Percentiles rank a stretch among this genome's conserved stretches.
phyloP scores from a whole-genome alignment of 1,139 yeast species.

The Kodamaea sp. region DNA sequence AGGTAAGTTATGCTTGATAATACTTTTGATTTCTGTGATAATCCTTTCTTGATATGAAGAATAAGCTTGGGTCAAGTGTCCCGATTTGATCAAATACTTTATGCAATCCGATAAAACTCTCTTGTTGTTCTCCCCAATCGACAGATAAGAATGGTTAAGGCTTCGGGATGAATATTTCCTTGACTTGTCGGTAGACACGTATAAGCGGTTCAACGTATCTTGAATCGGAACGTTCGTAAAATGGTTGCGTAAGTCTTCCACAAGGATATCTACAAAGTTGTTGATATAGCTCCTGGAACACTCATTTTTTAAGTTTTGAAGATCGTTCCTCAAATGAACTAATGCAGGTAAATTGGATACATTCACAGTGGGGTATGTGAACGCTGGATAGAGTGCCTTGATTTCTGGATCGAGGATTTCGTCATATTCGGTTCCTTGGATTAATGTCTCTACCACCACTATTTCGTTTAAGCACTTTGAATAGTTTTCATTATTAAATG shows the following conservation, averaged over 20 bases:
- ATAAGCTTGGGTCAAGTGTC: constrained; percentile 65
- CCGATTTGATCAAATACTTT: constrained; percentile 60
- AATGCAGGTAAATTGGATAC: constrained; percentile 62
- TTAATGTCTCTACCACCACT: constrained; percentile 55
- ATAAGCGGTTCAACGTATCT: constrained; percentile 57
- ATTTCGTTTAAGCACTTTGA: constrained; percentile 52
- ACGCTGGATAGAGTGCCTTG: constrained; percentile 34
- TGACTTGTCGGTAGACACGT: constrained; percentile 26
- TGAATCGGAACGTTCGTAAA: constrained; percentile 47
- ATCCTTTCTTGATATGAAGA: constrained; percentile 66
- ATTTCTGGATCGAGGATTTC: constrained; percentile 24
- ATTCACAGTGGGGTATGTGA: constrained; percentile 54
- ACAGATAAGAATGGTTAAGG: constrained; percentile 31
- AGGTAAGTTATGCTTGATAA: constrained; percentile 69
- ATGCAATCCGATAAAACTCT: constrained; percentile 46
- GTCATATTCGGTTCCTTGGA: constrained; percentile 49
- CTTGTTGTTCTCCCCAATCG: constrained; percentile 37
- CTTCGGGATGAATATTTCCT: constrained; percentile 20
- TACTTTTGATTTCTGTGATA: constrained; percentile 67
- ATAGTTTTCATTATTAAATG: constrained; percentile 44
- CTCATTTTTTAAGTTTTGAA: constrained; percentile 48
- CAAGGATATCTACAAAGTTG: constrained; percentile 53
- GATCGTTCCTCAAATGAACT: constrained; percentile 52
- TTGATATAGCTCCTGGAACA: constrained; percentile 71
- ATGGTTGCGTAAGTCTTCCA: constrained; percentile 62